phyloP scores from a whole-genome alignment of 306 rosid genomes.

The Sechiopsis laciniata region DNA sequence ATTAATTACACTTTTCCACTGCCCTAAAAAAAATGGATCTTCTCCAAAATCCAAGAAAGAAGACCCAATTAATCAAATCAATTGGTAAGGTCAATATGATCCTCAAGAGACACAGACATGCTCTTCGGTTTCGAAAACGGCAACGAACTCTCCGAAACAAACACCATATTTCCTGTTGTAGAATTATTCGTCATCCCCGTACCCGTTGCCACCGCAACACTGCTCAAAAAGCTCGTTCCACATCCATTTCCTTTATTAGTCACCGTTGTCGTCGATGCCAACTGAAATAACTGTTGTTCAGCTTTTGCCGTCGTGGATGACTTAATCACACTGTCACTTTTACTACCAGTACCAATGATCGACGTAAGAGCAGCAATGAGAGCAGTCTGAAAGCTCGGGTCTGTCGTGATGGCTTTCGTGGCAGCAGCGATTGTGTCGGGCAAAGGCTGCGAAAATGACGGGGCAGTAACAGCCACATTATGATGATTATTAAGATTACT shows the following conservation, averaged over 20 bases:
- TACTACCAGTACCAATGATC: conserved; percentile 31
- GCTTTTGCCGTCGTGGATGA: neutral
- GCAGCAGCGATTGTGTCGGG: conserved; percentile 74
- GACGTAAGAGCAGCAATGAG: conserved; percentile 66
- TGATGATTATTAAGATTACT: neutral
- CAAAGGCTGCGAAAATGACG: conserved; percentile 9
- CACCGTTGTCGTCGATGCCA: neutral
- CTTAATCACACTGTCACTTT: conserved; percentile 23
- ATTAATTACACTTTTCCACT: conserved; percentile 8
- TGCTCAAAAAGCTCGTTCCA: neutral
- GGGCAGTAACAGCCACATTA: neutral
- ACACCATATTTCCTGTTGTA: neutral
- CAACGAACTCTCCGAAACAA: neutral
- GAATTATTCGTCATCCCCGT: neutral
- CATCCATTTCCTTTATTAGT: conserved; percentile 9
- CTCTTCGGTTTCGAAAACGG: conserved; percentile 13
- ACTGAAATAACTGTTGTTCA: neutral
- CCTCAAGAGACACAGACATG: neutral
- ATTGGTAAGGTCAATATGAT: conserved; percentile 16
- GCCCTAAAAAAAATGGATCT: neutral
- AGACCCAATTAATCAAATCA: neutral
- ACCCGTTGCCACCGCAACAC: neutral
- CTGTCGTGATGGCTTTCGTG: conserved; percentile 71
- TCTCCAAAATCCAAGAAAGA: neutral
- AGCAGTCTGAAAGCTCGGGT: conserved; percentile 82